These are phyloP conservation scores for Epithele typhae DNA, from an alignment of 768 basidiomycete species.

Conservation along the genomic window DNA sequence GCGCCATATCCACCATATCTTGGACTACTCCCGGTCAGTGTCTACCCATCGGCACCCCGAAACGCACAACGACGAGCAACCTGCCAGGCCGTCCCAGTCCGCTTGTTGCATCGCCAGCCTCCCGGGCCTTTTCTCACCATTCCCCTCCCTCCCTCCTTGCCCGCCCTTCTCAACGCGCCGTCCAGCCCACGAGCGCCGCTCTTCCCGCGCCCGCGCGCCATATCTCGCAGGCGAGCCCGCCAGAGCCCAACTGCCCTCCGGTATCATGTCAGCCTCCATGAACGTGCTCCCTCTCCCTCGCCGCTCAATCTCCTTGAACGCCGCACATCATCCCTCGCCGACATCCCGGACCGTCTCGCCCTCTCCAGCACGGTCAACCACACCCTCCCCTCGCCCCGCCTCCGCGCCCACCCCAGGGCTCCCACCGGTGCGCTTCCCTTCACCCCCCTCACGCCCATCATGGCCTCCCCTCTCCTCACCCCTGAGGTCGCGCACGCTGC, in stretches of 20 bases:
- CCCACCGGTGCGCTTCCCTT: conserved; percentile 14
- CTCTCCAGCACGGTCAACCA: conserved; percentile 4
- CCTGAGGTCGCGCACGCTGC: conserved; percentile 28
- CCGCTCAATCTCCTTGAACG: conserved; percentile 15
- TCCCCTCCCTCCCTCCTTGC: neutral
- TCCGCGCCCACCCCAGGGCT: conserved; percentile 3
- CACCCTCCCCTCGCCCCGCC: conserved; percentile 1
- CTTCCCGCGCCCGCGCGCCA: too few species aligned
- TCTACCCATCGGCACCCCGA: conserved; percentile 1
- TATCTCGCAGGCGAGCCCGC: neutral
- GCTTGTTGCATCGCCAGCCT: neutral
- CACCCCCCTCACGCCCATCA: conserved; percentile 48
- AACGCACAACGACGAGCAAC: neutral
- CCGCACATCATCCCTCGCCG: conserved; percentile 12
- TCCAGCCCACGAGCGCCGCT: too few species aligned
- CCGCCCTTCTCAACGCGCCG: too few species aligned
- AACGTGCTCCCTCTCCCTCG: conserved; percentile 15
- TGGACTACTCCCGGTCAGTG: neutral
- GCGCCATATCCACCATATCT: too few species aligned
- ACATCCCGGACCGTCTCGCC: conserved; percentile 10
- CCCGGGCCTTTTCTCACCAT: neutral
- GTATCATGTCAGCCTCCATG: conserved; percentile 14
- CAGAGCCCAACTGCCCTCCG: neutral
- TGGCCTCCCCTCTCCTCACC: conserved; percentile 55
- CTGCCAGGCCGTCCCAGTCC: neutral